These are phyloP conservation scores for Candida xyloterini DNA, from an alignment of 805 yeast genomes.

Conservation along the genomic window DNA sequence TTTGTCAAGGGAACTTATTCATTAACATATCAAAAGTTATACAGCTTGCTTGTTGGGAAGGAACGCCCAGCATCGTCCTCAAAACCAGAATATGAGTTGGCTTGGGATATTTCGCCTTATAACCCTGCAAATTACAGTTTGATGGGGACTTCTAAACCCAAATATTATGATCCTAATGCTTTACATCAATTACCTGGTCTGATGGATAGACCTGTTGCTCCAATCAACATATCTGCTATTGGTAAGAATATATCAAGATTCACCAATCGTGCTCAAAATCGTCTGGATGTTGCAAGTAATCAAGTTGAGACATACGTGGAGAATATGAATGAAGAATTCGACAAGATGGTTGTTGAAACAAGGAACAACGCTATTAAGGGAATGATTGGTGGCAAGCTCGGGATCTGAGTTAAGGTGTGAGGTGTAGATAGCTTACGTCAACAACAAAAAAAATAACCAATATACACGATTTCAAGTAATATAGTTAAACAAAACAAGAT, in stretches of 20 bases:
- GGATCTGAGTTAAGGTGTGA: conserved; percentile 12
- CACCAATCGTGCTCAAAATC: conserved; percentile 22
- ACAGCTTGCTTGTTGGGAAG: conserved; percentile 68
- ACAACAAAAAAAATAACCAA: conserved; percentile 5
- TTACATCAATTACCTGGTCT: conserved; percentile 29
- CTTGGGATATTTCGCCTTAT: conserved; percentile 42
- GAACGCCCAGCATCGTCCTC: conserved; percentile 51
- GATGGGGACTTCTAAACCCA: conserved; percentile 29
- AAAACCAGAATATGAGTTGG: conserved; percentile 51
- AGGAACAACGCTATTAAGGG: conserved; percentile 31
- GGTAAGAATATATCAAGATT: conserved; percentile 20
- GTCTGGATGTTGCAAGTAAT: conserved; percentile 24
- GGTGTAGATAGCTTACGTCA: conserved; percentile 2
- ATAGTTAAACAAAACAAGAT: conserved; percentile 3
- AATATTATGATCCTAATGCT: conserved; percentile 33
- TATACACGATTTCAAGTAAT: not conserved
- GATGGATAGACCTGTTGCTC: conserved; percentile 17
- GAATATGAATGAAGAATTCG: conserved; percentile 32
- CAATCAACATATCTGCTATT: conserved; percentile 12
- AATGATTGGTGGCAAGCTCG: conserved; percentile 23
- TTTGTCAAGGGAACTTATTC: conserved; percentile 80
- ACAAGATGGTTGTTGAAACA: conserved; percentile 28
- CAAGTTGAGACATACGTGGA: conserved; percentile 27
- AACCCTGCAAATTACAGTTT: conserved; percentile 32
- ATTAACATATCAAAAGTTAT: conserved; percentile 61